Base-by-base conservation (phyloP, 2,329 filamentous ascomycete genomes). In the Ophiostoma piceae region DNA sequence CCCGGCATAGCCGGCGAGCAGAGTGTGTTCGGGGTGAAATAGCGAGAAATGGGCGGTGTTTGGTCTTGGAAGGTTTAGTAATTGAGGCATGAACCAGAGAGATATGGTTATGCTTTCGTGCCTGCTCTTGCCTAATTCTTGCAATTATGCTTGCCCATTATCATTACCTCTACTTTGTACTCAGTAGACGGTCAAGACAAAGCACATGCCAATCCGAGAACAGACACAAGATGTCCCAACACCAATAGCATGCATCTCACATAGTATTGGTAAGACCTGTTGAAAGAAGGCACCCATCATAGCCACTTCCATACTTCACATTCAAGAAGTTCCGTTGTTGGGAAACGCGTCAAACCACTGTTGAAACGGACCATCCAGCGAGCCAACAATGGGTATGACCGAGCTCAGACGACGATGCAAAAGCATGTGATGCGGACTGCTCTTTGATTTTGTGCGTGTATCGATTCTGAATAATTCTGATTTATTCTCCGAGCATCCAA, bases 371-470 rank as follows among this genome's bases (percentile, higher is more conserved):
- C 43, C 43, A 47, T 9, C 26, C 60, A 26, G 29, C 16, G 6
- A 5, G 32, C 29, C 60, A 64, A 9, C 26, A 35, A 64, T 29
- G 26, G 4, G 51, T 3, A 57, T 26, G 16, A 57, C 51, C 43
- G 19, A 47, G 51, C 19, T 54, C 47, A 22, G 16, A 57, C 22
- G 51, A 26, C 51, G 51, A 57, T 57, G 51, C 51, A 62, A 62
- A 32, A 32, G 57, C 57, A 62, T 62, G 57, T 62, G 57, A 62
- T 57, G n/a, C 51, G 6, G 22, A 57, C 26, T 47, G 16, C 43
- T 47, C 14, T 29, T 9, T 1, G 51, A n/a, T 1, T 57, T 57
- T 12, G 2, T 22, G 22, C n/a, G 22, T 26, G 47, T n/a, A n/a
- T 32, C 11, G 11, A 29, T 62, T 32, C 57, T n/a, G 22, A 22